Conservation (phyloP, 2,329 filamentous ascomycete genomes). For the Pestalotiopsis sp. region DNA sequence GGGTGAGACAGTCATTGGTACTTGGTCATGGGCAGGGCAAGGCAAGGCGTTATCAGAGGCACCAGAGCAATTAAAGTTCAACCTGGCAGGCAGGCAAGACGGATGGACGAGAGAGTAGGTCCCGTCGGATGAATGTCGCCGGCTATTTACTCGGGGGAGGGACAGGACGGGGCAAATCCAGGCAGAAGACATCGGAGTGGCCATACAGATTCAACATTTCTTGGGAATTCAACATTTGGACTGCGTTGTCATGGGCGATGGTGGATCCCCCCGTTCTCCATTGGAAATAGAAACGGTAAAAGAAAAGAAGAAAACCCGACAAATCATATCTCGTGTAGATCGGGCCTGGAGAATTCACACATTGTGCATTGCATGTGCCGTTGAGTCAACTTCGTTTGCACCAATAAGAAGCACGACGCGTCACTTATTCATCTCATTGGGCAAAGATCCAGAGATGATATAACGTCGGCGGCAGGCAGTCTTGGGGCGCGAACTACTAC, state of each 20-base stretch:
- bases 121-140: no score
- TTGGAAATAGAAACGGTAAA: no score
- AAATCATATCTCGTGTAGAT: neutral
- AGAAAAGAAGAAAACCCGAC: neutral
- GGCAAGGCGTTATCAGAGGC: conserved; percentile 7
- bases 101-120: no score
- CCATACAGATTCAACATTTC: neutral
- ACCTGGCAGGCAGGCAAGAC: conserved; percentile 10
- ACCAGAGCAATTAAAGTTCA: conserved; percentile 9
- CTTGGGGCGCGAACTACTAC: conserved; percentile 5
- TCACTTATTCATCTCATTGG: neutral
- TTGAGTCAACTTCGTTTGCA: neutral
- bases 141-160: neutral
- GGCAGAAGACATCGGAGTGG: neutral
- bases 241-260: neutral
- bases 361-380: no score
- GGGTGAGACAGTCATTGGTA: neutral
- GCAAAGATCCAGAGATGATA: conserved; percentile 1
- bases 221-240: neutral
- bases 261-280: neutral
- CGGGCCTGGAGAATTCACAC: no score
- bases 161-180: neutral
- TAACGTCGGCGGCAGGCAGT: neutral
- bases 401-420: neutral
- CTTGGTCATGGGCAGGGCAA: neutral